phyloP scores from a whole-genome alignment of 306 rosid genomes.

The Castanea crenata region DNA sequence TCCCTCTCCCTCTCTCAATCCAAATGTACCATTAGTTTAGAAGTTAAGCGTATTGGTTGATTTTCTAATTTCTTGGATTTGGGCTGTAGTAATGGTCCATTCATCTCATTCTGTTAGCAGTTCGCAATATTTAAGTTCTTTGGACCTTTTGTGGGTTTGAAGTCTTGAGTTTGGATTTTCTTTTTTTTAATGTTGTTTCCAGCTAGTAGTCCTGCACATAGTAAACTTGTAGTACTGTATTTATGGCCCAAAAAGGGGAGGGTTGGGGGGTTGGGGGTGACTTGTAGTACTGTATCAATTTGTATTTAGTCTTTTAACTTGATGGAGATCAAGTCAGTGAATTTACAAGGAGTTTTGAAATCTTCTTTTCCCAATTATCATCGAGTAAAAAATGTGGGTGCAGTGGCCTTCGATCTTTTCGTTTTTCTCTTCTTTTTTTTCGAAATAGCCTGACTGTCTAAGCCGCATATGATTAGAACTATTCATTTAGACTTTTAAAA shows the following conservation, averaged over 20 bases:
- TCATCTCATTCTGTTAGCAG: too few species aligned
- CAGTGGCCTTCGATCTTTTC: background rate
- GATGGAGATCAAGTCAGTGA: background rate
- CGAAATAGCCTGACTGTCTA: background rate
- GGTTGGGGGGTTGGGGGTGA: too few species aligned
- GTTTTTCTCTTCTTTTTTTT: background rate
- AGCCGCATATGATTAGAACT: background rate
- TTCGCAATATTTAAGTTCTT: too few species aligned
- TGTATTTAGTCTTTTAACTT: background rate
- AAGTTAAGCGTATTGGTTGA: background rate
- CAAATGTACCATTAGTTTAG: background rate
- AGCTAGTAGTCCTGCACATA: background rate
- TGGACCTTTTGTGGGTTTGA: too few species aligned
- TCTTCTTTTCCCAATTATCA: background rate
- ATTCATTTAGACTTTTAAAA: background rate
- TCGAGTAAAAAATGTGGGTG: background rate
- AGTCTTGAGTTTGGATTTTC: too few species aligned
- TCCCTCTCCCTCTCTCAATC: fast-evolving
- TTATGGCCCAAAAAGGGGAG: too few species aligned
- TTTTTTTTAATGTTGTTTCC: background rate
- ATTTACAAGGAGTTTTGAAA: background rate
- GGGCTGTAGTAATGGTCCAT: background rate
- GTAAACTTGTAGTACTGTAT: too few species aligned
- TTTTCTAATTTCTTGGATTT: background rate
- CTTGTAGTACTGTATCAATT: background rate